Evolutionary conservation across 257 asterid genomes (phyloP).

Genomic region (Solanum etuberosum): DNA sequence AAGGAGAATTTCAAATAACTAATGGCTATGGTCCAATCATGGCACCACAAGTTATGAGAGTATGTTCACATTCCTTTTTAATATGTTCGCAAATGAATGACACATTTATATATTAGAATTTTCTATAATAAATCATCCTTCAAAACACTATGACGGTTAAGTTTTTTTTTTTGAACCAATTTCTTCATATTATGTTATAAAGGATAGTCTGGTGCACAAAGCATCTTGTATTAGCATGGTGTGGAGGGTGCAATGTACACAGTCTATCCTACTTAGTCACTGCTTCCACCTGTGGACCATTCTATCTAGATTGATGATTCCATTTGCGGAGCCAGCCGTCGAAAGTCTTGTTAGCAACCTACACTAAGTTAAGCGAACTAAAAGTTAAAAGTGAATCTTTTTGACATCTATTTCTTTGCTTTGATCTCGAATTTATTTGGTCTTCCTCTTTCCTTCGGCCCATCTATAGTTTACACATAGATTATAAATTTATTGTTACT

Average conservation of each 20-base stretch:
- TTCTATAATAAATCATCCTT: no score
- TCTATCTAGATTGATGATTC: background rate
- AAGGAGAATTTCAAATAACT: slow-evolving; percentile 68
- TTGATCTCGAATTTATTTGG: background rate
- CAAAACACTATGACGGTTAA: background rate
- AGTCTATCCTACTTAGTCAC: background rate
- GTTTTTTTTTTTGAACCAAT: background rate
- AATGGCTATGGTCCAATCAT: slow-evolving; percentile 59
- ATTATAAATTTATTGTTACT: background rate
- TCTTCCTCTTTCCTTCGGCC: background rate
- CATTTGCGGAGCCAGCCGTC: no score
- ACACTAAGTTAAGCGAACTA: background rate
- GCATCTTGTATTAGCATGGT: no score
- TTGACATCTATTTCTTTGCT: background rate
- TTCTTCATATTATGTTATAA: background rate
- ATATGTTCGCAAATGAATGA: background rate
- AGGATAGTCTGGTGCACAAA: no score
- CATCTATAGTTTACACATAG: background rate
- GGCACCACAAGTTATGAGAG: slow-evolving; percentile 51
- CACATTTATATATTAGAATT: background rate
- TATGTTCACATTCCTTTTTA: background rate
- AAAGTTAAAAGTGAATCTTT: no score
- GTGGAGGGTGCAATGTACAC: background rate
- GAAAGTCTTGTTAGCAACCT: background rate
- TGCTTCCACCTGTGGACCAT: rapidly evolving